Conservation (phyloP, 345 rosid species). For the Salix viminalis region DNA sequence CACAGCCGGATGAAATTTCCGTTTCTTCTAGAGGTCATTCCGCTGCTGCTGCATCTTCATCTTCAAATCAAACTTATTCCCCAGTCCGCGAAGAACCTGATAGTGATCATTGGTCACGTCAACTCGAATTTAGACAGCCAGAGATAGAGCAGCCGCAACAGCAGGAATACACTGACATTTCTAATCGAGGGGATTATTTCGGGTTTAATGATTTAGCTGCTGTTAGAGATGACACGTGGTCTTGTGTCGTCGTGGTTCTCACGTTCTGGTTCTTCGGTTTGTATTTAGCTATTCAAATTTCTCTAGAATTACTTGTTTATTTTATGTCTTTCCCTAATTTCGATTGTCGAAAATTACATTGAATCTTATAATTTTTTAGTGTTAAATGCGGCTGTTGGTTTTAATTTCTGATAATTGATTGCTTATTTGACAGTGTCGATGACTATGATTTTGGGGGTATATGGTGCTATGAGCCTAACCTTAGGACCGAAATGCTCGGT, state of each 20-base stretch:
- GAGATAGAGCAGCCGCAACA: slow-evolving; percentile 49
- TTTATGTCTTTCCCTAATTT: neutral
- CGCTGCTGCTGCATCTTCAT: neutral
- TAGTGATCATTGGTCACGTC: neutral
- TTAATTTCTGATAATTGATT: neutral
- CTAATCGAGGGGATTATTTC: slow-evolving; percentile 29
- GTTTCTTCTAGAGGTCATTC: neutral
- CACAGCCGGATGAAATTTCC: neutral
- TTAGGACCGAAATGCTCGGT: slow-evolving; percentile 71
- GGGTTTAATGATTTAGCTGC: slow-evolving; percentile 35
- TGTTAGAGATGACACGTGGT: slow-evolving; percentile 70
- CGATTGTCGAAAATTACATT: neutral
- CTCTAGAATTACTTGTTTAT: neutral
- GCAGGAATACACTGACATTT: slow-evolving; percentile 18
- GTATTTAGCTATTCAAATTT: slow-evolving; percentile 13
- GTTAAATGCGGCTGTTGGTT: neutral
- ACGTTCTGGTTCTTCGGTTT: slow-evolving; percentile 89
- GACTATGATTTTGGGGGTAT: slow-evolving; percentile 87
- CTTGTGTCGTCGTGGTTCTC: slow-evolving; percentile 75
- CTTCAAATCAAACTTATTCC: neutral
- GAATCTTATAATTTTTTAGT: neutral
- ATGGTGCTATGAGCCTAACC: slow-evolving; percentile 53
- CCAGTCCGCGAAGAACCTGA: neutral
- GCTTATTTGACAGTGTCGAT: slow-evolving; percentile 53
- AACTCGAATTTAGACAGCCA: slow-evolving; percentile 5